Conservation (phyloP, 1,284 basidiomycete species). For the Moesziomyces parantarcticus region DNA sequence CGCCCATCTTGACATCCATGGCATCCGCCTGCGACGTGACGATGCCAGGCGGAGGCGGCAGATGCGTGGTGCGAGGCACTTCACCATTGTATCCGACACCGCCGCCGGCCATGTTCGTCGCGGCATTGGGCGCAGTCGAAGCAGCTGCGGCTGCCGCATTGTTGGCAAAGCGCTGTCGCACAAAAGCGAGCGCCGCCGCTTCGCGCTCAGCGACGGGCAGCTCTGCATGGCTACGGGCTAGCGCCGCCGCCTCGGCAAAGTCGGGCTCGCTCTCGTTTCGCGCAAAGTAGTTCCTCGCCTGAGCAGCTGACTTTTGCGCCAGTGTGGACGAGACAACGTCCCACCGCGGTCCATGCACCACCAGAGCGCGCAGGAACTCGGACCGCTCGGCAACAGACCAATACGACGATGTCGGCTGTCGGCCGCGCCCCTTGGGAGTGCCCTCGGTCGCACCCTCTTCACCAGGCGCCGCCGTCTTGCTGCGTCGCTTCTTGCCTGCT, state of each 20-base stretch:
- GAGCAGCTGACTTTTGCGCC: conserved; percentile 81
- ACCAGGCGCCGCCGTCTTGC: conserved; percentile 26
- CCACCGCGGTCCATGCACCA: conserved; percentile 79
- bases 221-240: conserved; percentile 51
- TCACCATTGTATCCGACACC: conserved; percentile 1
- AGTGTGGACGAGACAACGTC: conserved; percentile 79
- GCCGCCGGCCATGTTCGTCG: background rate
- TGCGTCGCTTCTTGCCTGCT: conserved; percentile 36
- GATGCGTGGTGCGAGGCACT: conserved; percentile 17
- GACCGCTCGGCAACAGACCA: conserved; percentile 72
- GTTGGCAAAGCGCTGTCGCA: conserved; percentile 37
- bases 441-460: conserved; percentile 26
- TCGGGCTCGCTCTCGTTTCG: conserved; percentile 59
- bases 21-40: conserved; percentile 8
- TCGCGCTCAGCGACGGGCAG: conserved; percentile 47
- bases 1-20: conserved; percentile 22
- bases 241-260: conserved; percentile 58
- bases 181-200: conserved; percentile 37
- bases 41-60: conserved; percentile 35
- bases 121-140: background rate
- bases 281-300: conserved; percentile 78
- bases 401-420: conserved; percentile 69
- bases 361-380: conserved; percentile 75
- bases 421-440: conserved; percentile 41
- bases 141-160: conserved; percentile 9